Evolutionary conservation across 2,329 filamentous ascomycete genomes (phyloP), one percentile per base, ranked within the genome.

Genomic region (Trichoderma hamatum): DNA sequence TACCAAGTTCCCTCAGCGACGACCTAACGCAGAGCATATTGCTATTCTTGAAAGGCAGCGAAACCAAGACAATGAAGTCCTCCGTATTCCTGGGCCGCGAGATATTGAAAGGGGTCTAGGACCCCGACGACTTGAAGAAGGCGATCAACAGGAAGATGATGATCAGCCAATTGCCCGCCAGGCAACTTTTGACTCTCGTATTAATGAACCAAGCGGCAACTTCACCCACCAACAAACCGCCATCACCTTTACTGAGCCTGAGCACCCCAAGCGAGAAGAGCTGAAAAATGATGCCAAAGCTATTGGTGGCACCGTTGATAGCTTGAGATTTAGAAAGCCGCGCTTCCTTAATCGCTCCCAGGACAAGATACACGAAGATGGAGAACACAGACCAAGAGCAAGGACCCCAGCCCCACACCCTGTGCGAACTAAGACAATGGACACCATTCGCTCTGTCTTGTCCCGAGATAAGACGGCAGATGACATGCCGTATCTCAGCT

Each of bases 31-130:
- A 67, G 91, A 94, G 71, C 93, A 97, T 75, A 96, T 97, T 75
- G 92, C 92, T 6, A 96, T 98, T 74, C 79, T 97, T 16, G 89
- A 97, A 78, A 90, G 91, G 36, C 95, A 97, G 78, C 88, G 94
- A 46, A 90, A 92, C 68, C 88, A 89, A 71, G 90, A 92, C 68
- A 90, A 89, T 55, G 89, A 90, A 39, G 89, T 94, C 0, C 82
- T 98, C 54, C 90, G 93, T 51, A 98, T 99, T 74, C 96, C 96
- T 0, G 94, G 94, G 24, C 96, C 96, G 1, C 86, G 94, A 74
- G 96, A 98, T 76, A 94, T 91, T 60, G 96, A 99, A 74, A 88
- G 89, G 62, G 96, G 95, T 30, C 85, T 93, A 70, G 84, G 89
- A 11, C 94, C 94, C 2, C 82, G 84, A 68, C 82, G 84, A 34